A percentile compares a stretch with the other conserved stretches of the same genome.
Evolutionary conservation across 2,329 filamentous ascomycete species (phyloP).

Genomic region (Ceratocystis colombiana): DNA sequence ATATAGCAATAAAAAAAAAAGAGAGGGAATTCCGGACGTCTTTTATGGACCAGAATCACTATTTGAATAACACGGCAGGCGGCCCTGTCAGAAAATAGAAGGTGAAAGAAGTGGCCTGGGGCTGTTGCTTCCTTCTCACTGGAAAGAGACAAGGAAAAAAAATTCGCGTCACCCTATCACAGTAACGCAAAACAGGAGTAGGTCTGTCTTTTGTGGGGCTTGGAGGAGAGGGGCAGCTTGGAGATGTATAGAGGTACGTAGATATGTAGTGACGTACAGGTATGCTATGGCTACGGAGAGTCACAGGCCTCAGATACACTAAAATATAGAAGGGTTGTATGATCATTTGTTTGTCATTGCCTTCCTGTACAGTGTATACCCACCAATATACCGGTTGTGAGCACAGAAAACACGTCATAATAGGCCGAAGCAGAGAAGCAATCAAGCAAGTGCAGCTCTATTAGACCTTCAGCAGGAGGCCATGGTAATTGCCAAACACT

Average conservation of each 20-base stretch:
- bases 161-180: neutral
- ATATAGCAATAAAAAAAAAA: conserved; percentile 11
- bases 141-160: neutral
- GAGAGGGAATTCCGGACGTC: conserved; percentile 10
- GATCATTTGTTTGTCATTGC: too few relatives aligned
- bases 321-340: too few relatives aligned
- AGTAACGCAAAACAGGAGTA: neutral
- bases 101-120: neutral
- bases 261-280: neutral
- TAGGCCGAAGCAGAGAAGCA: neutral
- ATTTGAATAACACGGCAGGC: conserved; percentile 8
- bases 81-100: conserved; percentile 15
- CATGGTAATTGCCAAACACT: neutral
- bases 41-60: conserved; percentile 15
- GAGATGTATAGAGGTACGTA: neutral
- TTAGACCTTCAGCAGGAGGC: too few relatives aligned
- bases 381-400: neutral
- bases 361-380: too few relatives aligned
- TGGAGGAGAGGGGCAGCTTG: neutral
- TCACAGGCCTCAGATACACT: too few relatives aligned
- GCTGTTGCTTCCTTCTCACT: neutral
- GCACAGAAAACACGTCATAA: neutral
- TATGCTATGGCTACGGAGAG: neutral
- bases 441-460: too few relatives aligned
- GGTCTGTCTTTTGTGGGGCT: neutral